A percentile compares a stretch with the other conserved stretches of the same genome.
Conservation (phyloP, 495 filamentous ascomycete genomes). For the Podospora didyma region DNA sequence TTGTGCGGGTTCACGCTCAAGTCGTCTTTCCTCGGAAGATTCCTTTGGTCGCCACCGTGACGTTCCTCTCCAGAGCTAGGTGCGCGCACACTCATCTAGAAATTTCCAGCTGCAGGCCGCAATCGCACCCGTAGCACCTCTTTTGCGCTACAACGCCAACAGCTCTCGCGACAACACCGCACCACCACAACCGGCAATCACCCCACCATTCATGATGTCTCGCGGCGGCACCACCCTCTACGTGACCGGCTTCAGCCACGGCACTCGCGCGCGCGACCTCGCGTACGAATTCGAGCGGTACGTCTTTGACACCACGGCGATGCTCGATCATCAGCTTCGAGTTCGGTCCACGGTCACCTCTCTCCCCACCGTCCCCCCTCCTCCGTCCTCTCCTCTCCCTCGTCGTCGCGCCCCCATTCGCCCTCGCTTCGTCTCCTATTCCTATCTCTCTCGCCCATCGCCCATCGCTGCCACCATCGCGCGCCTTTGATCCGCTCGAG, state of each 20-base stretch:
- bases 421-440: constrained; percentile 36
- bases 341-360: constrained; percentile 32
- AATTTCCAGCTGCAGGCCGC: constrained; percentile 15
- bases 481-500: constrained; percentile 21
- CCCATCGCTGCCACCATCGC: constrained; percentile 24
- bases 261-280: constrained; percentile 98
- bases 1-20: neutral
- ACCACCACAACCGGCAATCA: constrained; percentile 16
- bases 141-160: no score
- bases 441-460: constrained; percentile 32
- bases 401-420: constrained; percentile 37
- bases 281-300: constrained; percentile 99
- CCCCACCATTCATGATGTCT: constrained; percentile 62
- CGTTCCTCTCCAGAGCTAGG: no score
- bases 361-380: constrained; percentile 30
- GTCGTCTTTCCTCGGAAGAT: neutral
- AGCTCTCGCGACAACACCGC: no score
- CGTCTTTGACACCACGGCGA: constrained; percentile 36
- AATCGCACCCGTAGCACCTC: neutral
- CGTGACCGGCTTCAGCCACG: constrained; percentile 95
- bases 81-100: neutral
- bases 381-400: constrained; percentile 38
- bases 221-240: constrained; percentile 92
- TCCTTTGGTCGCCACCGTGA: no score
- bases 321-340: constrained; percentile 43